Evolutionary conservation across 768 basidiomycete genomes (phyloP).

Genomic region (Suillus alpinus): DNA sequence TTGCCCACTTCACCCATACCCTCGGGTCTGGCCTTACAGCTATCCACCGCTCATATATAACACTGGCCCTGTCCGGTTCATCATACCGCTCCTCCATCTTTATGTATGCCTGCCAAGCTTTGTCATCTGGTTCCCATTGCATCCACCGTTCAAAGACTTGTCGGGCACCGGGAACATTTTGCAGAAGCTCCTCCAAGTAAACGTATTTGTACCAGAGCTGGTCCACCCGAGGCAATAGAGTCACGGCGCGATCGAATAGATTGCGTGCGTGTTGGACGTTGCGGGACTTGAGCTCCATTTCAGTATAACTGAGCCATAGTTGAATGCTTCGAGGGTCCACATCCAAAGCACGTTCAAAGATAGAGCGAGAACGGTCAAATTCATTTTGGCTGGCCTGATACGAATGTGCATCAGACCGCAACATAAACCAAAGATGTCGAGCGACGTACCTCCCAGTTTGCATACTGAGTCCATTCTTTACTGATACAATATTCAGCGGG

Average conservation of each 20-base stretch:
- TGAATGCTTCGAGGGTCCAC: slow-evolving; percentile 89
- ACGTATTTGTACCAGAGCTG: slow-evolving; percentile 99
- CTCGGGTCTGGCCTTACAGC: slow-evolving; percentile 74
- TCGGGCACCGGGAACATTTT: slow-evolving; percentile 93
- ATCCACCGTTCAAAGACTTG: slow-evolving; percentile 99
- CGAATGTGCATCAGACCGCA: slow-evolving; percentile 6
- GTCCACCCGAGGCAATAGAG: slow-evolving; percentile 92
- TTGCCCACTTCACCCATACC: slow-evolving; percentile 82
- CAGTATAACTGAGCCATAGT: slow-evolving; percentile 92
- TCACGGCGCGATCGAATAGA: slow-evolving; percentile 95
- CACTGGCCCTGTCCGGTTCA: slow-evolving; percentile 88
- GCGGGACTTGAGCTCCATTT: slow-evolving; percentile 97
- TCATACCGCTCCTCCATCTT: slow-evolving; percentile 94
- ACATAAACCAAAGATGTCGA: not conserved
- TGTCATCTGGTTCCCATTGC: slow-evolving; percentile 99
- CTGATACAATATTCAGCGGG: slow-evolving; percentile 32
- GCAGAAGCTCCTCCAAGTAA: slow-evolving; percentile 94
- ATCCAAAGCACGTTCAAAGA: slow-evolving; percentile 95
- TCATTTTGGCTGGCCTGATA: slow-evolving; percentile 89
- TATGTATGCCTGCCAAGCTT: slow-evolving; percentile 99
- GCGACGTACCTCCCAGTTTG: slow-evolving; percentile 72
- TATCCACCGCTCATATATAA: slow-evolving; percentile 91
- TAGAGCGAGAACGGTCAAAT: slow-evolving; percentile 89
- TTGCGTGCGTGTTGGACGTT: slow-evolving; percentile 98
- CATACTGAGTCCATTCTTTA: slow-evolving; percentile 86